These are phyloP conservation scores for Tuber microsphaerosporum DNA, from an alignment of 495 filamentous ascomycete genomes.

Conservation along the genomic window DNA sequence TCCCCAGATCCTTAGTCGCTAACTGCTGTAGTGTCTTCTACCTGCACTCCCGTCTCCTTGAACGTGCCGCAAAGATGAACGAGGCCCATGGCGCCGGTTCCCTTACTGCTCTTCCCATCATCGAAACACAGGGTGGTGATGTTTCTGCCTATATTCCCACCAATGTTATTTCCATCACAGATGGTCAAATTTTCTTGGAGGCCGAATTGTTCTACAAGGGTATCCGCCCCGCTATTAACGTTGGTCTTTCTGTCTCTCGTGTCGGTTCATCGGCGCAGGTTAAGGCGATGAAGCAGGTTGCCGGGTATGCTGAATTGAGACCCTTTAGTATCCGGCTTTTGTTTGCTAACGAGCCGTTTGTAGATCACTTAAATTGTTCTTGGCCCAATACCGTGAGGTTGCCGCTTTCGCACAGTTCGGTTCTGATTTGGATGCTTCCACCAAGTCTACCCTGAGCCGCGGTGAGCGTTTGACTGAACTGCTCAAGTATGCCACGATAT, in stretches of 20 bases:
- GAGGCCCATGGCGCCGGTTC: constrained; percentile 93
- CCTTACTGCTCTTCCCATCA: constrained; percentile 93
- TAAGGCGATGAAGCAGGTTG: constrained; percentile 99
- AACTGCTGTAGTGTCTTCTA: constrained; percentile 72
- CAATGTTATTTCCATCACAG: constrained; percentile 99
- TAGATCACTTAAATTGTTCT: constrained; percentile 97
- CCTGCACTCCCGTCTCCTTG: constrained; percentile 97
- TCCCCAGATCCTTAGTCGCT: constrained; percentile 23
- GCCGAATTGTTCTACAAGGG: constrained; percentile 99
- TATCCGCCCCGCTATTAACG: constrained; percentile 99
- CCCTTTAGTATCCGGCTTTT: neutral
- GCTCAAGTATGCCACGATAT: constrained; percentile 27
- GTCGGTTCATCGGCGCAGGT: constrained; percentile 99
- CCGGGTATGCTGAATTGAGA: constrained; percentile 46
- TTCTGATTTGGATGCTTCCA: constrained; percentile 97
- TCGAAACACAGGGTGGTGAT: constrained; percentile 99
- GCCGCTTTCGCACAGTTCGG: constrained; percentile 99
- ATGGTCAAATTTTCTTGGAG: constrained; percentile 99
- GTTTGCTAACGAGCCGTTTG: constrained; percentile 1
- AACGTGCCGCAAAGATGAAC: constrained; percentile 99
- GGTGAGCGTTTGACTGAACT: constrained; percentile 80
- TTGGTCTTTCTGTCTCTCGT: constrained; percentile 99
- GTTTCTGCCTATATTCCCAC: constrained; percentile 99
- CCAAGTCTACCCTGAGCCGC: constrained; percentile 97
- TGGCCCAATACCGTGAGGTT: constrained; percentile 99